phyloP scores from a whole-genome alignment of 2,329 filamentous ascomycete species.

The Colletotrichum sp. region DNA sequence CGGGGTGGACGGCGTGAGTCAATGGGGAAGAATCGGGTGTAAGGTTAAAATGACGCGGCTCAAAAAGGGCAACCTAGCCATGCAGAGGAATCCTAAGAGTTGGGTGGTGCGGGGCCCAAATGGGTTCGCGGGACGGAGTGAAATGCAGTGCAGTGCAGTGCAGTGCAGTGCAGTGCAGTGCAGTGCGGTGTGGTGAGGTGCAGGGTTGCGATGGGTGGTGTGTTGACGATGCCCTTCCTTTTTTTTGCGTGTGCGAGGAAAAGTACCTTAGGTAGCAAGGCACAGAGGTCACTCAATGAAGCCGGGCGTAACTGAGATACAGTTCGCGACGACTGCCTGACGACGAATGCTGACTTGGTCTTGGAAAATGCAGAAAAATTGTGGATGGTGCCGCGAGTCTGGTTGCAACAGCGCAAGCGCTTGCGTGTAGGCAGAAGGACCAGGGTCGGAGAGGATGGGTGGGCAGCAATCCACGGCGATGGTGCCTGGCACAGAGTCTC shows the following conservation, averaged over 20 bases:
- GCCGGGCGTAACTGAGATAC: neutral
- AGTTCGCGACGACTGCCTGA: conserved; percentile 2
- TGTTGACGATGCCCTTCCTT: neutral
- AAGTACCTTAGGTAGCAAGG: neutral
- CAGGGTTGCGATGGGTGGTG: neutral
- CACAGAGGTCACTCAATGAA: neutral
- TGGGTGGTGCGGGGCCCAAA: neutral
- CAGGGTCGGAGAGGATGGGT: neutral
- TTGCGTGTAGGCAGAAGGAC: conserved; percentile 5
- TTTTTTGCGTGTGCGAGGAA: neutral
- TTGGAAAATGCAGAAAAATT: neutral
- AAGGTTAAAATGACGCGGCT: conserved; percentile 15
- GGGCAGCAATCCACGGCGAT: neutral
- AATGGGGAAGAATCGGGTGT: neutral
- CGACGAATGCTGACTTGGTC: neutral
- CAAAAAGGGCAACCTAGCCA: neutral
- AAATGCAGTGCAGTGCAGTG: neutral
- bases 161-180: neutral
- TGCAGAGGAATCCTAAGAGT: neutral
- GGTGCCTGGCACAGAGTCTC: neutral
- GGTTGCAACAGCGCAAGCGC: neutral
- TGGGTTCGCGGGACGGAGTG: neutral
- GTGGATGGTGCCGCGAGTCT: neutral
- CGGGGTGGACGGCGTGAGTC: conserved; percentile 9
- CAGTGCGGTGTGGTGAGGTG: neutral